Conservation (phyloP, 192 early-diverging fungal species). For the Coemansia sp. region DNA sequence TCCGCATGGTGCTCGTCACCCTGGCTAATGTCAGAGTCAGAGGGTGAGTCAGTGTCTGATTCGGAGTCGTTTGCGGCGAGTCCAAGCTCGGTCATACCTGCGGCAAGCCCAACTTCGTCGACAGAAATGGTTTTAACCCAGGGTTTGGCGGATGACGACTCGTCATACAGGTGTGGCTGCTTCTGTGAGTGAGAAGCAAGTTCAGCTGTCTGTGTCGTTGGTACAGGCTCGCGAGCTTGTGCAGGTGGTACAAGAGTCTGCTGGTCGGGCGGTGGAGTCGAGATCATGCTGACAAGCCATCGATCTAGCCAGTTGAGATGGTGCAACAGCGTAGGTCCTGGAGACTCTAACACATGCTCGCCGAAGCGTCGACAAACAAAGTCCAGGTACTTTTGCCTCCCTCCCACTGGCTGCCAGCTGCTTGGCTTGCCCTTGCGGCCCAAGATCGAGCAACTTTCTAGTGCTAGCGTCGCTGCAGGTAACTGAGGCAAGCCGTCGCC, state of each 20-base stretch:
- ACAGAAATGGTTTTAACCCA: slow-evolving; percentile 40
- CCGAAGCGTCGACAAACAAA: slow-evolving; percentile 25
- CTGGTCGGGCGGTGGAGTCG: slow-evolving; percentile 14
- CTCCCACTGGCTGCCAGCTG: slow-evolving; percentile 29
- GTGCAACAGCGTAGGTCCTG: slow-evolving; percentile 38
- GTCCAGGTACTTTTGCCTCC: slow-evolving; percentile 25
- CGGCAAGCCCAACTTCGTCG: slow-evolving; percentile 31
- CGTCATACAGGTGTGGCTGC: not conserved
- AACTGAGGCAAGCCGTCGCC: not conserved
- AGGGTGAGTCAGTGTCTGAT: not conserved
- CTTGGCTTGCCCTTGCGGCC: slow-evolving; percentile 40
- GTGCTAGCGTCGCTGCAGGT: slow-evolving; percentile 21
- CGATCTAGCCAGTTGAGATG: slow-evolving; percentile 61
- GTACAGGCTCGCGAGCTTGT: not conserved
- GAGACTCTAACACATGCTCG: slow-evolving; percentile 29
- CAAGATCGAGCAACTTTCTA: slow-evolving; percentile 29
- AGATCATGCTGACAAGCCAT: slow-evolving; percentile 32
- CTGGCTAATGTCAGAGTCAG: slow-evolving; percentile 5
- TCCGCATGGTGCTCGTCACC: slow-evolving; percentile 18
- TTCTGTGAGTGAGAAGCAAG: not conserved
- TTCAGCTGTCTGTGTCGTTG: not conserved
- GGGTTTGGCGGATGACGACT: slow-evolving; percentile 17
- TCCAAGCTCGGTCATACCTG: not conserved
- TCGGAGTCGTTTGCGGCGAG: slow-evolving; percentile 8
- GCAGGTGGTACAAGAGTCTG: not conserved